Conservation (phyloP, 306 rosid species). For the Betula pendula region DNA sequence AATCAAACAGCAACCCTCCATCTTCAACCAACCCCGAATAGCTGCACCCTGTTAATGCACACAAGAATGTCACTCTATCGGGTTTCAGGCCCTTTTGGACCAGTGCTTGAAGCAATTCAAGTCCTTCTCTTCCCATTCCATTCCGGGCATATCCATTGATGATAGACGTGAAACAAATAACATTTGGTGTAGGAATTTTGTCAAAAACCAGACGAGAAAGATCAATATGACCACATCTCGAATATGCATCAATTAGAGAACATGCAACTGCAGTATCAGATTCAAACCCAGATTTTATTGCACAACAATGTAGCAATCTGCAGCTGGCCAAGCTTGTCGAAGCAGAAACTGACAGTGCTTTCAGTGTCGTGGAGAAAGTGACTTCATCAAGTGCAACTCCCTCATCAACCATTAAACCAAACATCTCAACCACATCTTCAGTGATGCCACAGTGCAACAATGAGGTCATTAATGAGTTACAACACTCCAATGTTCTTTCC, state of each 20-base stretch:
- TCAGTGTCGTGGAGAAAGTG: slow-evolving; percentile 65
- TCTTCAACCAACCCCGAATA: slow-evolving; percentile 68
- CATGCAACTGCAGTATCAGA: slow-evolving; percentile 57
- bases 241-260: slow-evolving; percentile 74
- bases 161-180: slow-evolving; percentile 72
- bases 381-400: slow-evolving; percentile 66
- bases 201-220: slow-evolving; percentile 58
- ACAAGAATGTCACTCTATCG: slow-evolving; percentile 68
- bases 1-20: slow-evolving; percentile 60
- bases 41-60: slow-evolving; percentile 72
- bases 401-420: slow-evolving; percentile 72
- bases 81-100: slow-evolving; percentile 62
- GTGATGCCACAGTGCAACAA: slow-evolving; percentile 53
- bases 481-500: slow-evolving; percentile 54
- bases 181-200: slow-evolving; percentile 55
- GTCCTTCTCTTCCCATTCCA: slow-evolving; percentile 76
- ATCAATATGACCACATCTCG: slow-evolving; percentile 60
- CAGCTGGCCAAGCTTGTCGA: slow-evolving; percentile 46
- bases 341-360: slow-evolving; percentile 63
- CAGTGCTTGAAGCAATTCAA: slow-evolving; percentile 59
- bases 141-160: slow-evolving; percentile 73
- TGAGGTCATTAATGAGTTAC: slow-evolving; percentile 86
- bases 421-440: slow-evolving; percentile 77
- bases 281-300: slow-evolving; percentile 69
- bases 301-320: slow-evolving; percentile 56